Evolutionary conservation across 371 early-diverging fungal species (phyloP), one percentile per base, ranked within the genome.

Genomic region (Coemansia sp.): DNA sequence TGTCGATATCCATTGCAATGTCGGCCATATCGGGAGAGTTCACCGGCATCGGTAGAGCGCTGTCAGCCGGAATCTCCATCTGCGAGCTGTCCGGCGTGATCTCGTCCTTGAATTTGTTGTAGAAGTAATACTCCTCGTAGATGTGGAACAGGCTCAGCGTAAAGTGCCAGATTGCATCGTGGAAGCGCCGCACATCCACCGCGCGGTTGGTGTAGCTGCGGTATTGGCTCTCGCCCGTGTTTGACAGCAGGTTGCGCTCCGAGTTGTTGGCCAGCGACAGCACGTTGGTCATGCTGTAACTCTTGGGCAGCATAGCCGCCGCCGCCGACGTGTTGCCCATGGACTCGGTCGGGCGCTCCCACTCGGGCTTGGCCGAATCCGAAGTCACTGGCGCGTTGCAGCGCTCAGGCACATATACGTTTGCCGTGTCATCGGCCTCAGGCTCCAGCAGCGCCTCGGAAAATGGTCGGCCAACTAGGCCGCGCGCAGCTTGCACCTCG

Each of bases 81-180:
- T 62, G 67, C 14, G 63, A 48, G 39, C 52, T 36, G 20, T 70
- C 68, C 6, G 70, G 70, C 43, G 70, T 52, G 6, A 55, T 55
- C 36, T 63, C 72, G 43, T 58, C 59, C 38, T 48, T 55, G 60
- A 55, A 72, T 60, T 72, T 68, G 53, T 39, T 63, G 69, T 68
- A 72, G 38, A 68, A 72, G 56, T 72, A 72, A 48, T 57, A 63
- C 55, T 72, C 72, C 53, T 72, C 72, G 60, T 68, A 72, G 38
- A 72, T 68, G 38, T 72, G 69, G 60, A 59, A 72, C 32, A 68
- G 69, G 42, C 72, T 68, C 50, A 72, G 58, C 43, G 72, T 72
- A 41, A 63, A 72, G 48, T 72, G 72, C 72, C 72, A 72, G 42
- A 72, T 42, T 4, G 72, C 72, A 32, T 72, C 72, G 36, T 72